Conservation (phyloP, 768 basidiomycete species). For the Tylopilus sp. region DNA sequence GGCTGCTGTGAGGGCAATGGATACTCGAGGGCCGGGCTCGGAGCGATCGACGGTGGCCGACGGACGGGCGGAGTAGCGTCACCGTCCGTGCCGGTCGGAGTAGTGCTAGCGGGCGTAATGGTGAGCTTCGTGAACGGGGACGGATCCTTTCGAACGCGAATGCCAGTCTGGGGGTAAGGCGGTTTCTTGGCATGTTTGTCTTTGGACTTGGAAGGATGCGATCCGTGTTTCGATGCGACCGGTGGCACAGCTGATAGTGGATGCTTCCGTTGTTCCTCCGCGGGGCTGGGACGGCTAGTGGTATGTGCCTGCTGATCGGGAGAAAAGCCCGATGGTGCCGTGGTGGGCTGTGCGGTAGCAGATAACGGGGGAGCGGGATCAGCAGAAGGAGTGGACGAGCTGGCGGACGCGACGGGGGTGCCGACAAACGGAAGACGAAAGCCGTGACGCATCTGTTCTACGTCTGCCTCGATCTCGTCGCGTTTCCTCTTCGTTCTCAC, state of each 20-base stretch:
- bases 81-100: conserved; percentile 11
- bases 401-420: conserved; percentile 27
- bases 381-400: neutral
- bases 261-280: conserved; percentile 16
- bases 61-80: conserved; percentile 7
- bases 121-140: conserved; percentile 19
- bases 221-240: conserved; percentile 7
- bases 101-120: conserved; percentile 2
- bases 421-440: conserved; percentile 46
- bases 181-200: conserved; percentile 43
- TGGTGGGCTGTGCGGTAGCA: neutral
- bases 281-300: neutral
- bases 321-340: neutral
- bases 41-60: conserved; percentile 9
- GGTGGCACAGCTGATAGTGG: conserved; percentile 4
- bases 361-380: conserved; percentile 1
- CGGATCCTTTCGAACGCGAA: conserved; percentile 42
- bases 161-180: conserved; percentile 42
- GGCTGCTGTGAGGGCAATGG: conserved; percentile 13
- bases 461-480: conserved; percentile 37
- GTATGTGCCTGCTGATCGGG: conserved; percentile 1
- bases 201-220: conserved; percentile 30
- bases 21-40: conserved; percentile 13
- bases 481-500: conserved; percentile 45
- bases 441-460: conserved; percentile 26